phyloP scores from a whole-genome alignment of 768 basidiomycete species.

The Calocybe gangraenosa region DNA sequence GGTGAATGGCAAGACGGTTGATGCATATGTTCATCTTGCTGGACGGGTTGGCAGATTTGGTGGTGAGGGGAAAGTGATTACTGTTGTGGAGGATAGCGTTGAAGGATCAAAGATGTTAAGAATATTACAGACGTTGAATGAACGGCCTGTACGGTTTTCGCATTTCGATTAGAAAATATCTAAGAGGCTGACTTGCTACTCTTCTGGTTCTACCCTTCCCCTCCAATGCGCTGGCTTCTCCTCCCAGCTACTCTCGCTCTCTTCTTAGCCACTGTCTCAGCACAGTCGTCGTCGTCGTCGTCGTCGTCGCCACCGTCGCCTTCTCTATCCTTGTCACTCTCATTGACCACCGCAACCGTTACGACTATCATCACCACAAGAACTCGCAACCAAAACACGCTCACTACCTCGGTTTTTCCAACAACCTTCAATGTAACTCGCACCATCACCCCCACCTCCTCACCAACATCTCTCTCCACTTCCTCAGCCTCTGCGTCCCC shows the following conservation, averaged over 20 bases:
- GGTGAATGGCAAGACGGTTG: constrained; percentile 39
- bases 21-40: constrained; percentile 65
- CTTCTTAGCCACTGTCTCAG: constrained; percentile 28
- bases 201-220: not conserved
- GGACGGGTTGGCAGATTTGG: constrained; percentile 78
- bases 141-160: constrained; percentile 42
- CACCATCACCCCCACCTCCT: constrained; percentile 42
- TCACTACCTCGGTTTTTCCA: constrained; percentile 54
- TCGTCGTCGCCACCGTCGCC: constrained; percentile 23
- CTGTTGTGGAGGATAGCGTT: constrained; percentile 44
- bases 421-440: constrained; percentile 59
- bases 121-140: constrained; percentile 41
- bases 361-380: constrained; percentile 42
- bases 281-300: constrained; percentile 28
- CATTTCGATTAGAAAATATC: constrained; percentile 41
- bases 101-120: constrained; percentile 34
- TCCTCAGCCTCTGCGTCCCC: constrained; percentile 41
- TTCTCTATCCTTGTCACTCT: constrained; percentile 44
- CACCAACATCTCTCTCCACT: constrained; percentile 31
- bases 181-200: constrained; percentile 1
- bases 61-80: constrained; percentile 60
- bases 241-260: constrained; percentile 16
- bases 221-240: constrained; percentile 11
- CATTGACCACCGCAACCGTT: constrained; percentile 49
- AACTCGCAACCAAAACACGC: constrained; percentile 43